Evolutionary conservation across 1,284 basidiomycete species (phyloP), one percentile per base, ranked within the genome.

Genomic region (Cryptococcus sp.): DNA sequence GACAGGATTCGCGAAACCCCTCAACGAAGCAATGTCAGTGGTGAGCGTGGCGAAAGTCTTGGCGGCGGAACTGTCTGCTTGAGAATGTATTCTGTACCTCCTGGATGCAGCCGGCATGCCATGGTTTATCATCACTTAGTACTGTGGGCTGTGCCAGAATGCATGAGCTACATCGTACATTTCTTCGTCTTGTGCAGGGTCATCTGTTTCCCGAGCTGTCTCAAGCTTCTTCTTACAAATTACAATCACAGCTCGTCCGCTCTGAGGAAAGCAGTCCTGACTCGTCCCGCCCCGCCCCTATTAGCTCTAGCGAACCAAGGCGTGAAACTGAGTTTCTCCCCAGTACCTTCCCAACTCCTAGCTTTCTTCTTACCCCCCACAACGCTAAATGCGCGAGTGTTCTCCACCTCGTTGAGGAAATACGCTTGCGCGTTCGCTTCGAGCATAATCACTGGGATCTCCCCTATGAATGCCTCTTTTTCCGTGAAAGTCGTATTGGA

Each of bases 301-400:
- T 72, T 74, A 4, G 66, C 72, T 19, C 72, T 65, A 15, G 71
- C 69, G 49, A 71, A 72, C 68, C 69, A 74, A 7, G 69, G 72
- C 3, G 71, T 68, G 27, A 70, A 59, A 22, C 35, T 62, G 17
- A 74, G 19, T 38, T 50, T 47, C 5, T 58, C 38, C 7, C 62
- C 55, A 22, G 66, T 17, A 51, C 25, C 47, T 3, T 41, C 57
- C 69, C 70, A 72, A 10, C 20, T 50, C 23, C 66, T 57, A 13
- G 61, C 61, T 13, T 61, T 49, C 31, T 19, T 31, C 4, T 54
- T 48, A 4, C 15, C 25, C 13, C 23, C 41, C 19, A 66, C 62
- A 0, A 51, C 50, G 13, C 57, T 47, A 49, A 64, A 68, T 10
- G 60, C 40, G 39, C 50, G 47, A 15, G 53, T 48, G 5, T 45